Conservation (phyloP, 331 rosid genomes). For the Malus hybrid region DNA sequence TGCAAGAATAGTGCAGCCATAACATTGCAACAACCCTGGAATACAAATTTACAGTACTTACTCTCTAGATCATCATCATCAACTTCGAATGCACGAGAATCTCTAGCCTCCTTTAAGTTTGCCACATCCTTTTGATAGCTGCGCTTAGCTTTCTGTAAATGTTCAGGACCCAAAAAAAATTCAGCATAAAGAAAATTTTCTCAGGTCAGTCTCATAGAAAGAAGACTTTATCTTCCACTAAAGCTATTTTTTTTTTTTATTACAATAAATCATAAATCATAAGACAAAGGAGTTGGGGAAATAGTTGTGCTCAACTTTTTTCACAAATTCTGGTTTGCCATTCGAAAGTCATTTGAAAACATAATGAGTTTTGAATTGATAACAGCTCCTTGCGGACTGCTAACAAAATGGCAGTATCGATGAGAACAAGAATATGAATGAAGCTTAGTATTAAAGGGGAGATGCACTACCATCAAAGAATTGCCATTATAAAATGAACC, state of each 20-base stretch:
- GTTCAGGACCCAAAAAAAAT: background rate
- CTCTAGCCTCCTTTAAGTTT: slow-evolving; percentile 49
- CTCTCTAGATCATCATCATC: slow-evolving; percentile 49
- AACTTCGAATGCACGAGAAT: slow-evolving; percentile 45
- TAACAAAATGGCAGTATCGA: background rate
- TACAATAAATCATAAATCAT: background rate
- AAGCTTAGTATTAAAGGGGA: background rate
- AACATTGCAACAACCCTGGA: background rate
- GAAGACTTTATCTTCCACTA: background rate
- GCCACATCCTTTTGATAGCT: slow-evolving; percentile 84
- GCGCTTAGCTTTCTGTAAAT: slow-evolving; percentile 76
- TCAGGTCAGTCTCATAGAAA: background rate
- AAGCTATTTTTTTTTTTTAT: background rate
- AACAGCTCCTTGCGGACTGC: background rate
- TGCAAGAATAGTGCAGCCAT: background rate
- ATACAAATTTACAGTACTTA: slow-evolving; percentile 26
- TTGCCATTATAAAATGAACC: background rate
- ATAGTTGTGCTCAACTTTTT: background rate
- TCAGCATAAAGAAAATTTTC: no score
- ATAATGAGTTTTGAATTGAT: background rate
- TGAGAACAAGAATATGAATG: background rate
- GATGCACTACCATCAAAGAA: background rate
- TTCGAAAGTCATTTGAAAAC: background rate
- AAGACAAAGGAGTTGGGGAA: background rate
- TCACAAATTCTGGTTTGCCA: background rate